Evolutionary conservation across 768 basidiomycete genomes (phyloP).

Genomic region (Paxillus ammoniavirescens): DNA sequence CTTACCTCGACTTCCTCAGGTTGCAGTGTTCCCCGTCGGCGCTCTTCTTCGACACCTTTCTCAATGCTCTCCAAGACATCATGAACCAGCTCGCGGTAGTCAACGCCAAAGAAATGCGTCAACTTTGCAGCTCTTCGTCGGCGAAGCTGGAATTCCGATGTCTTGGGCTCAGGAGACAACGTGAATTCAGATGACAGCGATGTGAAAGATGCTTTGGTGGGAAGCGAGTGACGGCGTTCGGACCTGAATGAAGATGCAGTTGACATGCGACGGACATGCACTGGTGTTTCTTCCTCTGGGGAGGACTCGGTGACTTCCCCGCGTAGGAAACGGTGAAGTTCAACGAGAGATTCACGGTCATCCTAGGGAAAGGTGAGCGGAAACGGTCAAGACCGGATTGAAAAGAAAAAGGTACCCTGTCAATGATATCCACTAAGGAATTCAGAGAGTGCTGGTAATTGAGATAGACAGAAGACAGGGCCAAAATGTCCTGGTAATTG

Average conservation of each 20-base stretch:
- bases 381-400: not conserved
- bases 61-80: conserved; percentile 84
- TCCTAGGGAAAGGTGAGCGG: conserved; percentile 45
- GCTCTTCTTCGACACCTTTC: conserved; percentile 68
- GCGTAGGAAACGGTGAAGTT: conserved; percentile 69
- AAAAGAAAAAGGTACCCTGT: conserved; percentile 53
- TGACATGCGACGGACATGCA: conserved; percentile 26
- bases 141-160: conserved; percentile 59
- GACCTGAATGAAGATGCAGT: conserved; percentile 45
- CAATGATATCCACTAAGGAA: conserved; percentile 78
- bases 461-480: conserved; percentile 55
- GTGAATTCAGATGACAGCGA: conserved; percentile 56
- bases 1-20: conserved; percentile 73
- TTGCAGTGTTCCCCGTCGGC: conserved; percentile 57
- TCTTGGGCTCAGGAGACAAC: conserved; percentile 41
- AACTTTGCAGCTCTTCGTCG: conserved; percentile 79
- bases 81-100: conserved; percentile 73
- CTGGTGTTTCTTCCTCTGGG: conserved; percentile 17
- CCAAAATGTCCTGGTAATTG: conserved; percentile 20
- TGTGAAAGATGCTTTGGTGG: conserved; percentile 57
- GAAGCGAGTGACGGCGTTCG: conserved; percentile 71
- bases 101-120: conserved; percentile 84
- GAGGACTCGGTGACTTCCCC: conserved; percentile 22
- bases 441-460: conserved; percentile 81
- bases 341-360: conserved; percentile 69